Evolutionary conservation across 2,329 filamentous ascomycete genomes (phyloP).

Genomic region (Penicillium nordicum): DNA sequence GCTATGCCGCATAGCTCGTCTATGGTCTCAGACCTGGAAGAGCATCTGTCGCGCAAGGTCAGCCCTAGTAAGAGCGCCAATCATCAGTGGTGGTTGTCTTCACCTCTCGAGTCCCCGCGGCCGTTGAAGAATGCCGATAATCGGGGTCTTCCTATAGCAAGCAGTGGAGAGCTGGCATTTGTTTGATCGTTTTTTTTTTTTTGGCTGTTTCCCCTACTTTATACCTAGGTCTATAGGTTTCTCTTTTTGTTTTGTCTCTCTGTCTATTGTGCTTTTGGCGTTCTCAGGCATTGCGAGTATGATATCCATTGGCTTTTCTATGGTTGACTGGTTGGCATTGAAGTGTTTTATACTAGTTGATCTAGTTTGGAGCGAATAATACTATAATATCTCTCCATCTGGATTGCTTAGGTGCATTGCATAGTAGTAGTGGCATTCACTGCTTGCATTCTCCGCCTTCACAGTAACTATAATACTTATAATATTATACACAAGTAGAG

Average conservation of each 20-base stretch:
- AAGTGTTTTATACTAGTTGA: conserved; percentile 8
- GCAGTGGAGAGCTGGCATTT: conserved; percentile 26
- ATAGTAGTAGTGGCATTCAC: background rate
- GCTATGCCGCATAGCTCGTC: conserved; percentile 20
- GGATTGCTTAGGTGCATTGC: background rate
- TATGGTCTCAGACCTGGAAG: conserved; percentile 24
- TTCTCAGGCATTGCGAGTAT: conserved; percentile 23
- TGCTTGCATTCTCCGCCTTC: background rate
- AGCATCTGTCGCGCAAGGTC: conserved; percentile 20
- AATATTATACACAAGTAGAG: too few relatives aligned
- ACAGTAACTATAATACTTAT: too few relatives aligned
- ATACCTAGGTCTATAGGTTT: background rate
- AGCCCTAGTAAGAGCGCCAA: conserved; percentile 8
- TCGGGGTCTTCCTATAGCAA: conserved; percentile 21
- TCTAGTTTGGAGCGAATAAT: conserved; percentile 8
- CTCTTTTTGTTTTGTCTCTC: background rate
- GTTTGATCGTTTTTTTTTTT: conserved; percentile 12
- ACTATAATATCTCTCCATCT: background rate
- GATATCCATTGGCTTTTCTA: conserved; percentile 28
- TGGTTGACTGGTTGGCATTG: conserved; percentile 3
- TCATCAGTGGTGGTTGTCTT: conserved; percentile 11
- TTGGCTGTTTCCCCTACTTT: background rate
- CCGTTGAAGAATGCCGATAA: conserved; percentile 12
- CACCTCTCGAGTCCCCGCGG: conserved; percentile 15
- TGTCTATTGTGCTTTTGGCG: conserved; percentile 11